Evolutionary conservation across 2,329 filamentous ascomycete species (phyloP), one percentile per base, ranked within the genome.

Genomic region (Mycogone perniciosa): DNA sequence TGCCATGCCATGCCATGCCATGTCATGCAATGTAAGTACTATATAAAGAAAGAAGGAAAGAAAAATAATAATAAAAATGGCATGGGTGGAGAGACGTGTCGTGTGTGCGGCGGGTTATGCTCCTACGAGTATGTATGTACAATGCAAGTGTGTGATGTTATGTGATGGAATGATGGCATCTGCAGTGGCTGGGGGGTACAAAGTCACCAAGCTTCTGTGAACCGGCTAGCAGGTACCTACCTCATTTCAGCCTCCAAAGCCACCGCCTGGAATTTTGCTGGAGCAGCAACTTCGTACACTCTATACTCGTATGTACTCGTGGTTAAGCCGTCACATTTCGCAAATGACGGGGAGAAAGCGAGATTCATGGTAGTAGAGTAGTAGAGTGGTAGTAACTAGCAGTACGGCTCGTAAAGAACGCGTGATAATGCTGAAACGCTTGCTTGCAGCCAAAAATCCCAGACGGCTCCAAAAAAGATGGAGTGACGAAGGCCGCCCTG

Each of bases 241-340:
- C 11, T 35, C 11, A 8, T 8, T 35, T 11, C 33, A 7, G 33
- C 33, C 33, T 35, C 33, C 33, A 11, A 11, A 35, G 33, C 33
- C 33, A 35, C 33, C 33, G 33, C 33, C 11, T 8, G 33, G 33
- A 35, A 35, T 35, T 35, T 11, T 35, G 33, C 33, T 35, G 33
- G 7, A 35, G 33, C 33, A 35, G 33, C 33, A 35, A 35, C 33
- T 35, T 35, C 7, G 7, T 11, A 35, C 7, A 35, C 33, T 35
- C 7, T 35, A 35, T 7, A 11, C 11, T 35, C 11, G 7, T 7
- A 35, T 8, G 33, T 34, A 7, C 33, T 35, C 33, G 11, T 35
- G 33, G 7, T 11, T 35, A 35, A 42, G 44, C 48, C 39, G 48
- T 50, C 48, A 50, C 29, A 45, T 50, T 50, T 44, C 9, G 13